These are phyloP conservation scores for Rhodotorula graminis DNA, from an alignment of 768 basidiomycete genomes.

Conservation along the genomic window DNA sequence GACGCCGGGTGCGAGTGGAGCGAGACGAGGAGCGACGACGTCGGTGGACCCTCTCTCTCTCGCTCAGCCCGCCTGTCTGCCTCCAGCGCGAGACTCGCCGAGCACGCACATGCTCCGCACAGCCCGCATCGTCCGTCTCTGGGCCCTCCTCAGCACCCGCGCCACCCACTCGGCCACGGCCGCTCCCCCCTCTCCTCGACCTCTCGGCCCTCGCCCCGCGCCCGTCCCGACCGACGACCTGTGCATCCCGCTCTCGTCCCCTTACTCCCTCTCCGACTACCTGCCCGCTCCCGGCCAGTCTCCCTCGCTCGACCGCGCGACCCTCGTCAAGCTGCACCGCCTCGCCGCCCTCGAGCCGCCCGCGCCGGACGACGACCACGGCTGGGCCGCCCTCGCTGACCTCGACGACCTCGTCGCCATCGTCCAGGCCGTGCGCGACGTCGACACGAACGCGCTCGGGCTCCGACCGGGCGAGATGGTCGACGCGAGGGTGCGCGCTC, in stretches of 20 bases:
- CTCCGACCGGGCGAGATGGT: constrained; percentile 14
- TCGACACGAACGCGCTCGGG: constrained; percentile 17
- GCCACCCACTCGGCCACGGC: background rate
- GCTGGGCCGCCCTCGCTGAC: background rate
- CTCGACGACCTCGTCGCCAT: constrained; percentile 27
- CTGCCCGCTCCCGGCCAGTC: background rate
- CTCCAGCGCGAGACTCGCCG: no score
- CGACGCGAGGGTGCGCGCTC: constrained; percentile 20
- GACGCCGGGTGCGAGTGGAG: no score
- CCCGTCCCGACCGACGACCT: constrained; percentile 25
- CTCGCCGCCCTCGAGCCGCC: constrained; percentile 37
- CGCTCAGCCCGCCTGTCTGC: no score
- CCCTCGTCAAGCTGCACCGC: constrained; percentile 35
- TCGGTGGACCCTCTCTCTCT: no score
- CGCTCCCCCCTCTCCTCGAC: background rate
- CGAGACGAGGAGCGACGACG: no score
- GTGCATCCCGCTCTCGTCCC: constrained; percentile 24
- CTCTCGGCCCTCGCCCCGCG: background rate
- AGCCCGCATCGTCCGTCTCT: background rate
- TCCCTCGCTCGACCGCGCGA: constrained; percentile 15
- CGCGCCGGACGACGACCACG: background rate
- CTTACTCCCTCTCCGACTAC: constrained; percentile 31
- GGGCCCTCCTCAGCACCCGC: background rate
- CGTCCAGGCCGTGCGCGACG: constrained; percentile 14
- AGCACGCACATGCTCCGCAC: background rate